A percentile compares a stretch with the other conserved stretches of the same genome.
These are phyloP conservation scores for Fusarium sp. DNA, from an alignment of 2,329 filamentous ascomycete species.

Conservation along the genomic window DNA sequence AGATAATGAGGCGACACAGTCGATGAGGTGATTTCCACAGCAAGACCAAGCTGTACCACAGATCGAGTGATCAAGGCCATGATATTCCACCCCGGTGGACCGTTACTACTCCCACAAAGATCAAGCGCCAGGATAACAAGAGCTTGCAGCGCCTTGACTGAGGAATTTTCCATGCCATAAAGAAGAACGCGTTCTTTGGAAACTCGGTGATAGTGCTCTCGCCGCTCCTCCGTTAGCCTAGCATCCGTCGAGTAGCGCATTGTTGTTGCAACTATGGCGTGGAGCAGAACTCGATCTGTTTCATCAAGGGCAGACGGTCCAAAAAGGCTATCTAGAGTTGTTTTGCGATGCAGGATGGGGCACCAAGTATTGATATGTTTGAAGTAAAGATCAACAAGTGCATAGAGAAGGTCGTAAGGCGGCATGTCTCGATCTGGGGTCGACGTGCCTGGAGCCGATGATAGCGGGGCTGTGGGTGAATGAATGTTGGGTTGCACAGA, in stretches of 20 bases:
- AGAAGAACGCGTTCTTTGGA: slow-evolving; percentile 89
- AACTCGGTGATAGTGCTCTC: slow-evolving; percentile 79
- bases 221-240: slow-evolving; percentile 77
- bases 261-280: slow-evolving; percentile 90
- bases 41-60: slow-evolving; percentile 87
- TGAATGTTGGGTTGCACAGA: slow-evolving; percentile 60
- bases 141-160: slow-evolving; percentile 87
- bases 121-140: slow-evolving; percentile 88
- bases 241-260: slow-evolving; percentile 84
- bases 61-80: slow-evolving; percentile 89
- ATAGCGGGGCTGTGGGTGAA: slow-evolving; percentile 68
- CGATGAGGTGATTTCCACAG: slow-evolving; percentile 84
- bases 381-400: slow-evolving; percentile 80
- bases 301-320: slow-evolving; percentile 81
- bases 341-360: slow-evolving; percentile 87
- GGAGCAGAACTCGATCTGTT: slow-evolving; percentile 83
- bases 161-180: slow-evolving; percentile 90
- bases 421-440: slow-evolving; percentile 73
- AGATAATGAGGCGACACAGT: slow-evolving; percentile 82
- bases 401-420: slow-evolving; percentile 79
- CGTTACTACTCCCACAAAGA: slow-evolving; percentile 86
- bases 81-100: slow-evolving; percentile 91
- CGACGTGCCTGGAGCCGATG: slow-evolving; percentile 52
- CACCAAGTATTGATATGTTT: slow-evolving; percentile 87
- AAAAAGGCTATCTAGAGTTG: slow-evolving; percentile 85